Conservation (phyloP, 2,329 filamentous ascomycete species). For the Ophiosphaerella korrae region DNA sequence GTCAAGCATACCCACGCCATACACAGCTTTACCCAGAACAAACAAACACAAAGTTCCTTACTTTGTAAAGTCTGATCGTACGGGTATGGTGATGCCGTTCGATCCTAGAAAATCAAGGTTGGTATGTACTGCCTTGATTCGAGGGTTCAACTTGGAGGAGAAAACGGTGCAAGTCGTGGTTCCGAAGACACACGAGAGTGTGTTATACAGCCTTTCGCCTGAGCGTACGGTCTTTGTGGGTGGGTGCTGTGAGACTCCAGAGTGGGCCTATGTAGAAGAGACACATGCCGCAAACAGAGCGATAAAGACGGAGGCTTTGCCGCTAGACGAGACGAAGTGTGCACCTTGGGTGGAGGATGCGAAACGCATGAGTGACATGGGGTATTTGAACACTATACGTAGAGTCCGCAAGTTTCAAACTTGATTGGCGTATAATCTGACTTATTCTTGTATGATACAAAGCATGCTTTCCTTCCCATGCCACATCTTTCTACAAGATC, state of each 20-base stretch:
- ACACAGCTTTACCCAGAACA: conserved; percentile 44
- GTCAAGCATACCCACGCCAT: conserved; percentile 25
- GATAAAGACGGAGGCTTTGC: neutral
- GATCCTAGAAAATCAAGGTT: conserved; percentile 64
- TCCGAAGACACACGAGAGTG: conserved; percentile 54
- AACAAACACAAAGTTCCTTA: conserved; percentile 65
- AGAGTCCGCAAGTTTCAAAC: conserved; percentile 39
- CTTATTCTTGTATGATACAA: too few relatives aligned
- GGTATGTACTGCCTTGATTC: conserved; percentile 70
- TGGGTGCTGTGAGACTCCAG: conserved; percentile 38
- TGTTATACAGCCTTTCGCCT: conserved; percentile 24
- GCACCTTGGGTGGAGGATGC: conserved; percentile 11
- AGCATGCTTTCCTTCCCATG: neutral
- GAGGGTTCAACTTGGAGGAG: conserved; percentile 65
- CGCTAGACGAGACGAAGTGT: neutral
- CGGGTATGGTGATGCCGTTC: conserved; percentile 55
- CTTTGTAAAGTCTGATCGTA: conserved; percentile 55
- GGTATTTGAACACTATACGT: conserved; percentile 35
- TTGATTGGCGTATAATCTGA: neutral
- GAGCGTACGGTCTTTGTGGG: conserved; percentile 39
- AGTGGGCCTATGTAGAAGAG: conserved; percentile 45
- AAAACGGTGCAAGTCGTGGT: conserved; percentile 68
- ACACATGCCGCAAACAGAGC: conserved; percentile 10
- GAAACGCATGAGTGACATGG: conserved; percentile 31
- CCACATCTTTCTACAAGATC: conserved; percentile 30